Evolutionary conservation across 1,284 basidiomycete genomes (phyloP), one percentile per base, ranked within the genome.

Genomic region (Ganoderma resinaceum): DNA sequence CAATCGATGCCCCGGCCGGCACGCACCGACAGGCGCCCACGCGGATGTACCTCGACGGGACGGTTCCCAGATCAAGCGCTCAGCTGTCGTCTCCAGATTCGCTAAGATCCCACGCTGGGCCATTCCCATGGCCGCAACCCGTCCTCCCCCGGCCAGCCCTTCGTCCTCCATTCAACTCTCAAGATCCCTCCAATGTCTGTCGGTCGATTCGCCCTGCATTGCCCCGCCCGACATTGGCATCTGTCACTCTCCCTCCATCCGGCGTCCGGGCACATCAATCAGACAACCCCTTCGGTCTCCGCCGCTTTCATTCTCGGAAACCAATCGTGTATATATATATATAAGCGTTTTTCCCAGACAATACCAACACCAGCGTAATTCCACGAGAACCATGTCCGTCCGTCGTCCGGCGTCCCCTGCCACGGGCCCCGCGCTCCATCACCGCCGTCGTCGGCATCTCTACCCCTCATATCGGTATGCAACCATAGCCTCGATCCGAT

Each of bases 401-500:
- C 43, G 55, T 53, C 66, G 46, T n/a, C 38, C 69, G 68, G 66
- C 62, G 61, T 70, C 65, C 68, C 69, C 70, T 69, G 26, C 63
- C 55, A 33, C 42, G 58, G 65, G 33, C 58, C 49, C 26, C 53
- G 40, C 14, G 55, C 61, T 55, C 40, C 70, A 66, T 60, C 65
- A 55, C 61, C 29, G 43, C 31, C 62, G 58, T 35, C 53, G 55
- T 43, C 31, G 52, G 31, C 64, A 64, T 61, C 60, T 49, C 66
- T 80, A 87, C 38, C 84, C 85, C 68, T 94, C 93, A 74, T 93
- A 94, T 57, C 92, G 87, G 82, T 94, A 94, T 18, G 93, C 92
- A 63, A 94, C 92, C 93, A 94, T 93, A 26, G 93, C 94, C 80
- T 96, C 95, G 78, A 97, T 92, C 68, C 93, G 89, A 78, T 97